Conservation (phyloP, 331 rosid species). For the Spiraea crenata region DNA sequence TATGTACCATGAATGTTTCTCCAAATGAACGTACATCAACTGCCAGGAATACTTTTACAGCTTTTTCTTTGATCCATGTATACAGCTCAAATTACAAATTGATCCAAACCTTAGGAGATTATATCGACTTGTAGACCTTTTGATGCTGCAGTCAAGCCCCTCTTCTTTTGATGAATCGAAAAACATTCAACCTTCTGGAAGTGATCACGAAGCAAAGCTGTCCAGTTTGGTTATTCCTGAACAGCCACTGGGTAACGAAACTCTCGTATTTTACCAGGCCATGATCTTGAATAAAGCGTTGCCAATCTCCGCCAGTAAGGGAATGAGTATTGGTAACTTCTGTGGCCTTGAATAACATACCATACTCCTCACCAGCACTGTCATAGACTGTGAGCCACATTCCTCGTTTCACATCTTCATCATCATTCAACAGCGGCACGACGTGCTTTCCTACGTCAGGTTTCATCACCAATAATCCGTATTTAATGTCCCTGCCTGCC, state of each 20-base stretch:
- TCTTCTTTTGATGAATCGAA: too few species aligned
- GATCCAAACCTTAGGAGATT: background rate
- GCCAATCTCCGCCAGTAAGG: background rate
- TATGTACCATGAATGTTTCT: conserved; percentile 4
- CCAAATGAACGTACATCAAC: background rate
- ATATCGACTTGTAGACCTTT: background rate
- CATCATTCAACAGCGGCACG: background rate
- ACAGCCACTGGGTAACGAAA: too few species aligned
- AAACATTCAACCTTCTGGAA: background rate
- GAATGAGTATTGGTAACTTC: background rate
- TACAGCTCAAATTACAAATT: background rate
- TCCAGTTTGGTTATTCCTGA: background rate
- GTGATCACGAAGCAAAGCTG: background rate
- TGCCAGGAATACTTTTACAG: background rate
- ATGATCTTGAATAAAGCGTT: background rate
- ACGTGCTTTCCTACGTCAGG: background rate
- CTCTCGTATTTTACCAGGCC: background rate
- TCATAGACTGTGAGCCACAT: background rate
- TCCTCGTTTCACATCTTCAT: background rate
- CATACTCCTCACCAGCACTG: background rate
- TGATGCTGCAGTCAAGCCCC: background rate
- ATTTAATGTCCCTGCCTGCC: background rate
- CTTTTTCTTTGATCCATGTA: background rate
- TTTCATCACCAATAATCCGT: background rate
- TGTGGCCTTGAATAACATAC: background rate